These are phyloP conservation scores for Phanerodontia chrysosporium DNA, from an alignment of 768 basidiomycete genomes.

Conservation along the genomic window DNA sequence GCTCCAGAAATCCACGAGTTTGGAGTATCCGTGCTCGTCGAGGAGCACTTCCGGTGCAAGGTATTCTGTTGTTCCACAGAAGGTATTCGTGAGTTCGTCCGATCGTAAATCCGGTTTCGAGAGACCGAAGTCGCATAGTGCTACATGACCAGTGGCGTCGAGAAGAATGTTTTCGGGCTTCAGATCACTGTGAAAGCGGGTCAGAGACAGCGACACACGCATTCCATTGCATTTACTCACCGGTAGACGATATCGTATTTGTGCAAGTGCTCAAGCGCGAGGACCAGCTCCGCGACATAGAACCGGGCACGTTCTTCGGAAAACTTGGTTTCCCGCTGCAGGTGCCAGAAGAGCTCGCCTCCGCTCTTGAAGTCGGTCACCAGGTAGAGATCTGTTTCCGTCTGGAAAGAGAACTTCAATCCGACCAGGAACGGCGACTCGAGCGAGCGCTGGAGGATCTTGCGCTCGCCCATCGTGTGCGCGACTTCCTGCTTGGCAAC, in stretches of 20 bases:
- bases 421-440: constrained; percentile 98
- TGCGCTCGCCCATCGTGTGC: constrained; percentile 98
- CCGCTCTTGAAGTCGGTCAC: constrained; percentile 99
- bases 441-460: constrained; percentile 90
- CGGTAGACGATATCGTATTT: constrained; percentile 96
- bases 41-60: constrained; percentile 98
- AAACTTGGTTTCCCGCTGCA: constrained; percentile 94
- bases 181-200: constrained; percentile 57
- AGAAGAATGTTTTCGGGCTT: constrained; percentile 99
- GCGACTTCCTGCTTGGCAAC: constrained; percentile 99
- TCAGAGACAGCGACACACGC: not conserved
- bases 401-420: constrained; percentile 97
- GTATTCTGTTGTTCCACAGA: constrained; percentile 98
- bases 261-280: constrained; percentile 95
- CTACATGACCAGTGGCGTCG: constrained; percentile 97
- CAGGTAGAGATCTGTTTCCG: constrained; percentile 89
- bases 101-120: constrained; percentile 93
- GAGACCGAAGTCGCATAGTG: constrained; percentile 96
- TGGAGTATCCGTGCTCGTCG: constrained; percentile 97
- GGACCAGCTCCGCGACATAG: constrained; percentile 92
- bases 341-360: constrained; percentile 97
- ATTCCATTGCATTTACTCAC: constrained; percentile 37
- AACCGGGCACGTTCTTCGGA: constrained; percentile 91
- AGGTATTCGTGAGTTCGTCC: constrained; percentile 97
- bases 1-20: constrained; percentile 98